Base-by-base conservation (phyloP, 2,329 filamentous ascomycete genomes). In the Zymoseptoria crescenta region DNA sequence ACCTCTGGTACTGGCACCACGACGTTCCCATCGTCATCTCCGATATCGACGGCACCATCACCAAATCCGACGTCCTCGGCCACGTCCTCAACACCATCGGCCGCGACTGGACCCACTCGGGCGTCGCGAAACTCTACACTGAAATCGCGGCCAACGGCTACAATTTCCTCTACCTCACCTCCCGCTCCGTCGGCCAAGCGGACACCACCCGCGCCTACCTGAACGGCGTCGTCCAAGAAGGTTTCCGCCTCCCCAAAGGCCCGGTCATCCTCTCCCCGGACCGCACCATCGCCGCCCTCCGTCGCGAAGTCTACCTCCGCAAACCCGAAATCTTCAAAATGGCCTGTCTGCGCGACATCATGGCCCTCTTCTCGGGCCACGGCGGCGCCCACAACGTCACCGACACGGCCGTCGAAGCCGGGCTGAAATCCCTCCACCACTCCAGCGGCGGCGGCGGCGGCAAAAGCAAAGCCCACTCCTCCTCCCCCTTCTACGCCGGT, bases 281-380 rank as follows among this genome's bases (percentile, higher is more conserved):
- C 74, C 83, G 94, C 57, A 97, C 92, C 0, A 95, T 97, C 77
- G 92, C 95, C 7, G 95, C 94, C 0, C 76, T 99, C 29, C 83
- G 94, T 59, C 86, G 94, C 53, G 94, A 99, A 73, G 85, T 99
- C 5, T 99, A 99, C 72, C 81, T 99, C 27, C 85, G 94, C 56
- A 97, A 99, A 73, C 95, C 94, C 0, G 92, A 99, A 71, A 91
- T 99, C 7, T 99, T 99, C 83, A 99, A 99, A 76, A 99, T 99
- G 95, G 91, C 94, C 1, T 99, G 94, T 63, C 78, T 99, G 20
- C 86, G 94, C 49, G 94, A 99, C 73, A 97, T 99, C 67, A 86
- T 92, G 71, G 89, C 87, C 59, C 81, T 99, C 0, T 99, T 96
- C 70, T 69, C 67, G 68, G 76, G 69, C 67, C 73, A 57, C 27